phyloP scores from a whole-genome alignment of 495 filamentous ascomycete genomes.

The Annulohypoxylon moriforme region DNA sequence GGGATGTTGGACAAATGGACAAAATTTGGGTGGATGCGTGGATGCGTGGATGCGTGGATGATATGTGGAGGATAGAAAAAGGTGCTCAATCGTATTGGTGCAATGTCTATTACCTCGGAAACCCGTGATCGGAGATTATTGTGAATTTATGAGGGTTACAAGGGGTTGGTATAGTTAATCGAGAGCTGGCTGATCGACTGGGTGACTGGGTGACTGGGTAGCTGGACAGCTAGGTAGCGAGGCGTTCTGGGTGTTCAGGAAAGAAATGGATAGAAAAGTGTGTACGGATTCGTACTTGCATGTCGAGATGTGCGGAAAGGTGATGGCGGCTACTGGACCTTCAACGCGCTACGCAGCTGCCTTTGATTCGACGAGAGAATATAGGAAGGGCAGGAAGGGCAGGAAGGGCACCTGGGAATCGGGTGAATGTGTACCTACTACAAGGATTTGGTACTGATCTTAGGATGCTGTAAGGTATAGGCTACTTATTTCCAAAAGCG shows the following conservation, averaged over 20 bases:
- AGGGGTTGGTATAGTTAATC: too few relatives aligned
- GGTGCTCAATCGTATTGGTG: conserved; percentile 17
- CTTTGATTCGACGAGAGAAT: conserved; percentile 44
- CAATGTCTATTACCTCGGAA: not conserved
- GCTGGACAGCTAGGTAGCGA: not conserved
- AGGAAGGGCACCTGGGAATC: conserved; percentile 11
- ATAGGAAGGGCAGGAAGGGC: conserved; percentile 11
- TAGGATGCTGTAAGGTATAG: not conserved
- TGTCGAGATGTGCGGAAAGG: conserved; percentile 34
- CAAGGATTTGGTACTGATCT: not conserved
- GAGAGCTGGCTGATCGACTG: too few relatives aligned
- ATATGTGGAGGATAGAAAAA: conserved; percentile 12
- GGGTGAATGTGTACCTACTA: conserved; percentile 5
- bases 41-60: not conserved
- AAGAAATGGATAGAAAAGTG: conserved; percentile 27
- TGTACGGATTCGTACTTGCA: conserved; percentile 26
- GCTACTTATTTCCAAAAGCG: conserved; percentile 10
- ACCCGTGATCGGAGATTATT: not conserved
- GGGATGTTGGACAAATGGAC: conserved; percentile 1
- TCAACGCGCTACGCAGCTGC: conserved; percentile 49
- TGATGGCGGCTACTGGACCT: conserved; percentile 46
- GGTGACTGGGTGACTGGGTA: too few relatives aligned
- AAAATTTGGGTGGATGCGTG: conserved; percentile 11
- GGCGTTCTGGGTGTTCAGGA: not conserved
- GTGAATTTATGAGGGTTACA: not conserved